Evolutionary conservation across 1,284 basidiomycete species (phyloP).

Genomic region (Ustilago sp.): DNA sequence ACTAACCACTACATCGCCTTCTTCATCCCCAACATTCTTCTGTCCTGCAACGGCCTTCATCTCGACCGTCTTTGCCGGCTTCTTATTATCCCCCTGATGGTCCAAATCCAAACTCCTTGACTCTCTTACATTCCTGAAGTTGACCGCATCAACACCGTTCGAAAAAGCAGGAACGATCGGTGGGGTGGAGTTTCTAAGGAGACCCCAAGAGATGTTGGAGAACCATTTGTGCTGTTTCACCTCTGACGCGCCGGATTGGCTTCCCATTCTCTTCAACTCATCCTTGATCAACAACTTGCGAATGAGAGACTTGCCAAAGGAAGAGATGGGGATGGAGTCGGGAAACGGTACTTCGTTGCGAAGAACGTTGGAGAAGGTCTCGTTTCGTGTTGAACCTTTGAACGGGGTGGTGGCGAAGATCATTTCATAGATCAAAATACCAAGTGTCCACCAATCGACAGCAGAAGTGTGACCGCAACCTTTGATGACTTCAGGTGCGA

Average conservation of each 20-base stretch:
- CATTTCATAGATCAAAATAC: constrained; percentile 99
- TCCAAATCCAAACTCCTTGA: constrained; percentile 90
- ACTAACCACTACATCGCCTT: constrained; percentile 64
- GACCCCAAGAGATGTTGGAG: constrained; percentile 92
- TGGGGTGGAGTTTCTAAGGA: constrained; percentile 90
- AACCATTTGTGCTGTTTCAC: constrained; percentile 99
- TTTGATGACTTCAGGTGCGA: constrained; percentile 98
- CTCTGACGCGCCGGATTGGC: constrained; percentile 93
- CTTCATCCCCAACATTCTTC: constrained; percentile 62
- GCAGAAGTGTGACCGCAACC: constrained; percentile 97
- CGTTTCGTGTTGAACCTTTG: constrained; percentile 93
- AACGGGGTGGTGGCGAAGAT: constrained; percentile 98
- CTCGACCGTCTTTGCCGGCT: constrained; percentile 74
- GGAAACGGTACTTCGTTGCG: constrained; percentile 87
- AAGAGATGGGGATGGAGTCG: constrained; percentile 84
- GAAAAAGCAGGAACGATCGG: constrained; percentile 88
- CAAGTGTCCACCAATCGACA: constrained; percentile 99
- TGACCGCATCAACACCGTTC: constrained; percentile 84
- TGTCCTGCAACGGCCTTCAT: constrained; percentile 62
- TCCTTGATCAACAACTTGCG: constrained; percentile 91
- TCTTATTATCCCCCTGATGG: constrained; percentile 69
- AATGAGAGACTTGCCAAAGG: constrained; percentile 84
- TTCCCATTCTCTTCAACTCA: constrained; percentile 87
- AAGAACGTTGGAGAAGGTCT: constrained; percentile 96
- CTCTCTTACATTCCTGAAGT: constrained; percentile 91